Percentiles rank a stretch among this genome's conserved stretches.
These are phyloP conservation scores for Cyberlindnera nakhonratchasimensis DNA, from an alignment of 805 yeast genomes.

Conservation along the genomic window DNA sequence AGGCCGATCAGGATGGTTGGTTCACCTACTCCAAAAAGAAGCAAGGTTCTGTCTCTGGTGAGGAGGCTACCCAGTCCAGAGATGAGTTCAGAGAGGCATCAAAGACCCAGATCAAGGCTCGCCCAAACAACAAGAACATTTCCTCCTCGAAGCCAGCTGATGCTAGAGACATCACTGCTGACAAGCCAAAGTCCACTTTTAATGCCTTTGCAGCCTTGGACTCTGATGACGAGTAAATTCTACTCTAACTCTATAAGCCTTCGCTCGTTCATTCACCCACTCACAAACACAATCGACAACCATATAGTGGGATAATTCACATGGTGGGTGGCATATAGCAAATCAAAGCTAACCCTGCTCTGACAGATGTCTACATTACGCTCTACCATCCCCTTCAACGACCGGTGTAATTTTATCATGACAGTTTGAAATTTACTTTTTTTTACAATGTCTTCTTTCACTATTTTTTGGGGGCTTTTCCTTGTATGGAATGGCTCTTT, in stretches of 20 bases:
- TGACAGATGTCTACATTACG: too few species aligned
- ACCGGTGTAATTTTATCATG: slow-evolving; percentile 3
- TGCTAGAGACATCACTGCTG: slow-evolving; percentile 66
- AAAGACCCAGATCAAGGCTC: slow-evolving; percentile 42
- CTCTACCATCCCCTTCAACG: background rate
- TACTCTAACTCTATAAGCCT: background rate
- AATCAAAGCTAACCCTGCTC: too few species aligned
- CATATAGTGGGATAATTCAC: background rate
- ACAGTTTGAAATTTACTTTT: background rate
- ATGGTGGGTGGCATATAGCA: too few species aligned
- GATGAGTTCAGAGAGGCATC: slow-evolving; percentile 46
- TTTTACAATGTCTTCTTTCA: background rate
- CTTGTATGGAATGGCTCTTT: background rate
- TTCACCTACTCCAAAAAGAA: slow-evolving; percentile 50
- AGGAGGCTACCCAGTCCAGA: slow-evolving; percentile 45
- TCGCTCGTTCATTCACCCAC: too few species aligned
- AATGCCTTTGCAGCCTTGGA: slow-evolving; percentile 78
- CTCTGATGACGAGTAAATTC: slow-evolving; percentile 21
- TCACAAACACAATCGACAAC: background rate
- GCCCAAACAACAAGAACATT: slow-evolving; percentile 72
- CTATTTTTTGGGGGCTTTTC: background rate
- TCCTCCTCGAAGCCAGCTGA: slow-evolving; percentile 73
- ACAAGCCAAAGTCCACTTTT: slow-evolving; percentile 61
- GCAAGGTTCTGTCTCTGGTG: slow-evolving; percentile 39
- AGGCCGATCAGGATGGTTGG: slow-evolving; percentile 81